Base-by-base conservation (phyloP, 106 monocot genomes). In the Narthecium ossifragum region DNA sequence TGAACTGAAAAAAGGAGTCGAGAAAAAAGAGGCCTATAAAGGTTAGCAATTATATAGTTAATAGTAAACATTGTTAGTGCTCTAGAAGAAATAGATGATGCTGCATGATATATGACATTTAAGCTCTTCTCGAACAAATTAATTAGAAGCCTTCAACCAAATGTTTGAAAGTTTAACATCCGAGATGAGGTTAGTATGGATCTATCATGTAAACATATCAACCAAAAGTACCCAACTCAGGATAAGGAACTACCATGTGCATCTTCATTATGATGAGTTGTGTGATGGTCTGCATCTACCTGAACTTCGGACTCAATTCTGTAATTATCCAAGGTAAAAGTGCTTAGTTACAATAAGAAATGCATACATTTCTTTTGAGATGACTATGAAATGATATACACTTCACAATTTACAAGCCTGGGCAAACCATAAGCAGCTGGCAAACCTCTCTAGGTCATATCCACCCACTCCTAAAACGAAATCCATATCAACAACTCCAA, bases 381-480 rank as follows among this genome's bases (percentile, higher is more conserved):
- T n/a, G n/a, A n/a, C n/a, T n/a, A n/a, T n/a, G n/a, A n/a, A n/a
- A n/a, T n/a, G n/a, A n/a, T n/a, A n/a, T n/a, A n/a, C n/a, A n/a
- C n/a, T n/a, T n/a, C n/a, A n/a, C n/a, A n/a, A n/a, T n/a, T n/a
- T n/a, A n/a, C n/a, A n/a, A n/a, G n/a, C n/a, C n/a, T n/a, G n/a
- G n/a, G n/a, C n/a, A n/a, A n/a, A n/a, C n/a, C n/a, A n/a, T n/a
- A n/a, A n/a, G n/a, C n/a, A 34, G 15, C 28, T 26, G 36, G 29
- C 52, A 31, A n/a, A 89, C 93, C 93, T 93, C 31, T 89, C 80
- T 40, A 93, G 77, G 52, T 93, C 93, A 68, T 93, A 93, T 66
- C 93, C 93, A 66, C 93, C 93, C 46, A 93, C 70, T 51, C 93
- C 93, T 62, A 93, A 64, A 39, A 93, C 93, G 78, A 93, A 93